Percentiles rank a stretch among this genome's conserved stretches.
Evolutionary conservation across 805 yeast genomes (phyloP).

Genomic region (Zygosaccharomyces bailii): DNA sequence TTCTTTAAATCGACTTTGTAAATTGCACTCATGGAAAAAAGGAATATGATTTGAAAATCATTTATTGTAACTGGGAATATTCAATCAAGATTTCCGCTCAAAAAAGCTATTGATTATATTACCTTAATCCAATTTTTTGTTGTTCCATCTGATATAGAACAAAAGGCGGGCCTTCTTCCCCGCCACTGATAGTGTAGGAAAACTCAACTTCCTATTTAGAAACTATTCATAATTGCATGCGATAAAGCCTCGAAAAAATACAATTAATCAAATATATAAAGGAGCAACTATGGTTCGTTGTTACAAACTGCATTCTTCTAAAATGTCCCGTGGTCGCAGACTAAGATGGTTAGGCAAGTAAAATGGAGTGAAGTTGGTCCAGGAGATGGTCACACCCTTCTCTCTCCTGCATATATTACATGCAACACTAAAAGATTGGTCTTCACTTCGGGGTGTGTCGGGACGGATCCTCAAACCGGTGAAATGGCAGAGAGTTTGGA

Average conservation of each 20-base stretch:
- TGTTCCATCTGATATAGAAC: neutral
- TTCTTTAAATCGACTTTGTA: too few relatives aligned
- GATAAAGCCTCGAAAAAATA: neutral
- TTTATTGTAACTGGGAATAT: too few relatives aligned
- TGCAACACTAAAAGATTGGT: constrained; percentile 40
- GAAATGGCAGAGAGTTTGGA: constrained; percentile 42
- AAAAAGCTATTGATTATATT: too few relatives aligned
- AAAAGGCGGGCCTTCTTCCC: neutral
- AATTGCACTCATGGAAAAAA: too few relatives aligned
- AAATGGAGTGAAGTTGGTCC: constrained; percentile 38
- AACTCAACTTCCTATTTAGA: neutral
- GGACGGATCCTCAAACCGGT: constrained; percentile 41
- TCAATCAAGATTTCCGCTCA: too few relatives aligned
- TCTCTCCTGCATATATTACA: constrained; percentile 42
- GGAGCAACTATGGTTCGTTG: too few relatives aligned
- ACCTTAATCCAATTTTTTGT: too few relatives aligned
- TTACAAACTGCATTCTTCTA: too few relatives aligned
- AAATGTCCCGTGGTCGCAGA: too few relatives aligned
- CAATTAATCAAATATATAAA: neutral
- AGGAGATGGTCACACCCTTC: constrained; percentile 27
- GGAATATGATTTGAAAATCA: too few relatives aligned
- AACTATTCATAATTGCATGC: neutral
- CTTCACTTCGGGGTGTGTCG: constrained; percentile 49
- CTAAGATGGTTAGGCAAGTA: constrained; percentile 32
- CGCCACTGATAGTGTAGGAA: neutral